Base-by-base conservation (phyloP, 2,329 filamentous ascomycete species). In the Fusarium torulosum region DNA sequence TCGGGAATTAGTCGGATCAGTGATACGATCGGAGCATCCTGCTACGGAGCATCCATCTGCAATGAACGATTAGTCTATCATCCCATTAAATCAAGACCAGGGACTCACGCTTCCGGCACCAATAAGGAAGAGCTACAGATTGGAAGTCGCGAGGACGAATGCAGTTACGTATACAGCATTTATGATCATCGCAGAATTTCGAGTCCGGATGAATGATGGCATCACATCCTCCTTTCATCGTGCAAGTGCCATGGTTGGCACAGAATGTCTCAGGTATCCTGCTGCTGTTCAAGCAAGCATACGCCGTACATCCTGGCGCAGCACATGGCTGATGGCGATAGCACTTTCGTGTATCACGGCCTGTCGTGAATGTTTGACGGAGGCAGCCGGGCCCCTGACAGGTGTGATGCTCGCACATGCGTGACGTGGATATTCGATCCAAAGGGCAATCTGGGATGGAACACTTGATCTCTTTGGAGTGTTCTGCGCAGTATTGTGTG, bases 311-410 rank as follows among this genome's bases (percentile, higher is more conserved):
- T 2, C 35, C 59, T 19, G 27, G 25, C 2, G 53, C 53, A 7
- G 45, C 43, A 29, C 71, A 73, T 2, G 25, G 43, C 19, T 73
- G 71, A 53, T 73, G 71, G 1, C 21, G 23, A 7, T 14, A 23
- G 20, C 67, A 70, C 27, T 15, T 61, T 10, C 23, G 14, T 14
- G 7, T n/a, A 20, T 46, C 44, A n/a, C 21, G 29, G 6, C 42
- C 50, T 2, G 7, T 0, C 15, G 35, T 31, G 14, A 35, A 44
- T 11, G 14, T 37, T 27, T 41, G 41, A 10, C 14, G 47, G 21
- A 6, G 14, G 19, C 67, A 70, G 17, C 38, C 19, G 4, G 38
- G 25, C 4, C 44, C 31, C 4, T 35, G 37, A 2, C 67, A 69
- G 8, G 51, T 43, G 21, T 69, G 66, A 14, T 45, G 21, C 13